phyloP scores from a whole-genome alignment of 305 asterid genomes.

The Fraxinus greggii region DNA sequence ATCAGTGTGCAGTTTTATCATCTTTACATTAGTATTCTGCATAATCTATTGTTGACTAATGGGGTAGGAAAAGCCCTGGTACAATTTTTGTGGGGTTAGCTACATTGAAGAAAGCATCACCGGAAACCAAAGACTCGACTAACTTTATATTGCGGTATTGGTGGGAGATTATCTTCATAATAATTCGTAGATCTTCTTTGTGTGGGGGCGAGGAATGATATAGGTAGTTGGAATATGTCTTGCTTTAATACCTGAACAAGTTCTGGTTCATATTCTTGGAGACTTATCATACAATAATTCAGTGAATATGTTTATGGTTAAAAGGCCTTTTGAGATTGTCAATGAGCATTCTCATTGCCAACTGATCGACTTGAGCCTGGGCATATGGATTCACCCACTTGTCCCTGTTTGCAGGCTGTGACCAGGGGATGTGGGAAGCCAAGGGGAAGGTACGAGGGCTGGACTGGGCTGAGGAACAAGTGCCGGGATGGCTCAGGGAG shows the following conservation, averaged over 20 bases:
- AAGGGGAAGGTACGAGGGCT: neutral
- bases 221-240: neutral
- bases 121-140: neutral
- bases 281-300: neutral
- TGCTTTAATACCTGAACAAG: neutral
- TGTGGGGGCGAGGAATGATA: neutral
- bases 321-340: neutral
- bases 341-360: neutral
- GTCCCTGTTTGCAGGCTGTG: neutral
- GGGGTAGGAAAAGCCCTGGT: neutral
- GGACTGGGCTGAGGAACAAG: neutral
- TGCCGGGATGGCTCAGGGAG: neutral
- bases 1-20: neutral
- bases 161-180: neutral
- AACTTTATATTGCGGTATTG: neutral
- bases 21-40: neutral
- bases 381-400: no score
- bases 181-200: neutral
- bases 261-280: no score
- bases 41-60: neutral
- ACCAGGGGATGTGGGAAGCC: neutral
- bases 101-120: neutral
- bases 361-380: neutral
- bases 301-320: neutral
- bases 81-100: neutral